Base-by-base conservation (phyloP, 495 filamentous ascomycete genomes). In the Aspergillus avenaceus region DNA sequence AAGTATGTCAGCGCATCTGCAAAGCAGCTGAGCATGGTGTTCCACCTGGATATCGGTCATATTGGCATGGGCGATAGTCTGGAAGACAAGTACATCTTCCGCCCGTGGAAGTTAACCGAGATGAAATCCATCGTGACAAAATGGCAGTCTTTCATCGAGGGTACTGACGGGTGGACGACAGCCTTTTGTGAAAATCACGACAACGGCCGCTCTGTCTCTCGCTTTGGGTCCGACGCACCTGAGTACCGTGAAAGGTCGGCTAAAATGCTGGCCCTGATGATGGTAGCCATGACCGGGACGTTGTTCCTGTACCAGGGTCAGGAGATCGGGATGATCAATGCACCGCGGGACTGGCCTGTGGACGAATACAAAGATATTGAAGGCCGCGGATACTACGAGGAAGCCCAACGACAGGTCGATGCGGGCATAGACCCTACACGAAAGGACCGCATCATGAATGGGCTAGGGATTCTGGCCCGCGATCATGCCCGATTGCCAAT, bases 231-330 rank as follows among this genome's bases (percentile, higher is more conserved):
- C 5, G 74, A 80, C 49, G 36, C 48, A 0, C 74, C 73, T 0
- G 58, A 71, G 28, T 56, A 55, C 16, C 70, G 80, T 21, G 63
- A 63, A 18, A 27, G 58, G 0, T 66, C 66, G 8, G 79, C 78
- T 1, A 87, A 87, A 56, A 70, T 83, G 58, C 64, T 87, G 7
- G 74, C 78, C 0, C 58, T 84, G 25, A 70, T 82, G 68, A 63
- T 78, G 55, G 59, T 66, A 23, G 64, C 76, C 4, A 53, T 85
- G 47, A 76, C 74, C 0, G 85, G 84, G 1, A 87, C 84, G 0
- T 58, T 85, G n/a, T 88, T 82, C 59, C 46, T 86, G 16, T 87
- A 84, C 53, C 83, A 88, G 49, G 85, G 85, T 0, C 81, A 88
- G 56, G 84, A 88, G 47, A 72, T 87, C 31, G 85, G 84, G 5